Evolutionary conservation across 352 stramenopile species (phyloP).

Genomic region (Phytopythium aichiense): DNA sequence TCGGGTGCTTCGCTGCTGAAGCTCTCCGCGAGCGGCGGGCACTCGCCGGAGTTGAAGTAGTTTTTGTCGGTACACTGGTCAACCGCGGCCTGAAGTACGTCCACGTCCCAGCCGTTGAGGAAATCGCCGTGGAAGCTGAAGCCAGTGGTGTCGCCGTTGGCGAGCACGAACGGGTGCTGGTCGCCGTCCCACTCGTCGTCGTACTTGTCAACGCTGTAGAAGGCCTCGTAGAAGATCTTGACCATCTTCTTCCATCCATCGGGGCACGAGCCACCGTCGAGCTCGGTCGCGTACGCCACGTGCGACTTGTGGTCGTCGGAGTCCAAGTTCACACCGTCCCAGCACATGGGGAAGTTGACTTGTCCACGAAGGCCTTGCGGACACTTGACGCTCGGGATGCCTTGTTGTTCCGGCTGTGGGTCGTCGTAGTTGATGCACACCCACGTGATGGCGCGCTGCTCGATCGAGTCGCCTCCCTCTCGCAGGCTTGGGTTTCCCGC

Average conservation of each 20-base stretch:
- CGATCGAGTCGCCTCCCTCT: conserved; percentile 26
- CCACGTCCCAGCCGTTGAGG: conserved; percentile 41
- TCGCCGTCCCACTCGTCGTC: conserved; percentile 40
- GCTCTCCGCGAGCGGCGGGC: conserved; percentile 26
- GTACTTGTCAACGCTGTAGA: conserved; percentile 45
- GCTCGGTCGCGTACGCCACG: conserved; percentile 35
- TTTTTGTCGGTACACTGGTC: conserved; percentile 44
- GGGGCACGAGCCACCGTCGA: conserved; percentile 37
- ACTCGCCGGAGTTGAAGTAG: conserved; percentile 48
- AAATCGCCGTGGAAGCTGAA: conserved; percentile 54
- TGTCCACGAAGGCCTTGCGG: conserved; percentile 40
- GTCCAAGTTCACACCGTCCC: conserved; percentile 41
- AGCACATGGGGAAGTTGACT: conserved; percentile 58
- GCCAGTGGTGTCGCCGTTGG: conserved; percentile 41
- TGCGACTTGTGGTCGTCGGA: conserved; percentile 48
- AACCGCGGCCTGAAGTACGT: conserved; percentile 37
- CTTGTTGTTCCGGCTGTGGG: conserved; percentile 30
- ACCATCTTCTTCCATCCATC: conserved; percentile 47
- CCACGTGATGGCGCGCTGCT: conserved; percentile 41
- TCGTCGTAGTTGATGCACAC: conserved; percentile 47
- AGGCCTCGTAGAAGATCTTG: conserved; percentile 57
- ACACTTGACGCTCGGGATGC: conserved; percentile 41
- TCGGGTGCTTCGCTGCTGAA: conserved; percentile 31
- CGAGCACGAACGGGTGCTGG: conserved; percentile 47
- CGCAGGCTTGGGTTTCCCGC: conserved; percentile 34